Conservation (phyloP, 1,284 basidiomycete genomes). For the Microbotryomycetes sp. region DNA sequence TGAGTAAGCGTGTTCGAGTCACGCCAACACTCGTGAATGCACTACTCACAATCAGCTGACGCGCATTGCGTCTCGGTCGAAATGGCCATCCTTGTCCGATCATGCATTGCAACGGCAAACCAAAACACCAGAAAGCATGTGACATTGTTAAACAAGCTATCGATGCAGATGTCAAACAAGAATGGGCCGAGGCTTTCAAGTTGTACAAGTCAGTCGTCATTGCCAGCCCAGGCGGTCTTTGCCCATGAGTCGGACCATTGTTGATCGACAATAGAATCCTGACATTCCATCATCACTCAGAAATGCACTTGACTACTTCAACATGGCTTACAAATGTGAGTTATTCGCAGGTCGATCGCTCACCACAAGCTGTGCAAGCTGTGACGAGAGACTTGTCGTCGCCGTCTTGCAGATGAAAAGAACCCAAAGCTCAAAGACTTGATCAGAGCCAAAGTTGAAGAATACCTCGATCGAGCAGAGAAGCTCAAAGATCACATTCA, state of each 20-base stretch:
- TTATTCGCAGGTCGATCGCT: constrained; percentile 14
- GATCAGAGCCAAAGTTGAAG: constrained; percentile 81
- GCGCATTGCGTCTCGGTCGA: not conserved
- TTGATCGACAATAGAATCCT: constrained; percentile 9
- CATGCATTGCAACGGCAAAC: not conserved
- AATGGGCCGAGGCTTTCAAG: constrained; percentile 91
- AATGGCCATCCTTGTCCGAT: not conserved
- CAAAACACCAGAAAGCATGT: constrained; percentile 67
- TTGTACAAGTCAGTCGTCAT: constrained; percentile 43
- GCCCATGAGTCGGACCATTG: not conserved
- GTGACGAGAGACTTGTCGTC: constrained; percentile 11
- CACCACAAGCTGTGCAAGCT: not conserved
- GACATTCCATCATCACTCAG: constrained; percentile 51
- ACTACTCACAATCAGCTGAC: not conserved
- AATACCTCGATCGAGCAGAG: constrained; percentile 90
- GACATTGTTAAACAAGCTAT: constrained; percentile 88
- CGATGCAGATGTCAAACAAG: constrained; percentile 87
- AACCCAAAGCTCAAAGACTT: constrained; percentile 86
- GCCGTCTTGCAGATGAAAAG: constrained; percentile 67
- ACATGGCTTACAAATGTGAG: constrained; percentile 78
- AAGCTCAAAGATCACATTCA: constrained; percentile 76
- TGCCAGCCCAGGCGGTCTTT: not conserved
- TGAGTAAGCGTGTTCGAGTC: constrained; percentile 36
- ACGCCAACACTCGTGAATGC: not conserved
- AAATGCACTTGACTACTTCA: constrained; percentile 96